Evolutionary conservation across 78 protist species (phyloP).

Genomic region (Acrasis kona): DNA sequence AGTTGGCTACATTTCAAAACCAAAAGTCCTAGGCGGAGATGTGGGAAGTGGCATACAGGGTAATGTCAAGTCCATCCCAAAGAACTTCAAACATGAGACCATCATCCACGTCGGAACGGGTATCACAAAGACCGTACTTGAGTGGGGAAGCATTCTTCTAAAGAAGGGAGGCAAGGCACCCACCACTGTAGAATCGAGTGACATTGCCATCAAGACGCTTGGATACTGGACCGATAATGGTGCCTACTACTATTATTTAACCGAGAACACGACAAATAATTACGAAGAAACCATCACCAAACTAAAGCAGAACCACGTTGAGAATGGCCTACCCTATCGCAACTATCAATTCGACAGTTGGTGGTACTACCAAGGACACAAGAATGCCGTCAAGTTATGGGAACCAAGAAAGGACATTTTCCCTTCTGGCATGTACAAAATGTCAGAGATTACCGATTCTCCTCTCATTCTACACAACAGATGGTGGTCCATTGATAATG

Average conservation of each 20-base stretch:
- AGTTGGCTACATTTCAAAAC: too few relatives aligned
- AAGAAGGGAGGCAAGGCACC: too few relatives aligned
- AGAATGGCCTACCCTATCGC: neutral
- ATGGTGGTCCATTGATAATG: constrained; percentile 23
- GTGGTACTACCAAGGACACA: constrained; percentile 27
- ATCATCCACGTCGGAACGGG: too few relatives aligned
- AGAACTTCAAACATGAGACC: too few relatives aligned
- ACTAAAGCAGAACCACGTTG: neutral
- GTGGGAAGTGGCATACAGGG: too few relatives aligned
- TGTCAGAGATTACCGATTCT: constrained; percentile 23
- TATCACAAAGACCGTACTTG: too few relatives aligned
- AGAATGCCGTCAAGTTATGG: neutral
- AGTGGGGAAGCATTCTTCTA: too few relatives aligned
- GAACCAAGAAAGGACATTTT: constrained; percentile 21
- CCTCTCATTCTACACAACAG: constrained; percentile 38
- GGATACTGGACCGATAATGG: constrained; percentile 46
- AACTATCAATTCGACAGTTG: constrained; percentile 27
- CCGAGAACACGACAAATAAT: constrained; percentile 9
- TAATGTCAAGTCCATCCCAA: too few relatives aligned
- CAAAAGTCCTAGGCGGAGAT: too few relatives aligned
- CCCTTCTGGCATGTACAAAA: constrained; percentile 11
- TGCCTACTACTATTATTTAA: constrained; percentile 44
- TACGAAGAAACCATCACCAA: constrained; percentile 19
- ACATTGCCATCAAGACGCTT: constrained; percentile 6
- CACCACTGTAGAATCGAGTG: too few relatives aligned